A percentile compares a stretch with the other conserved stretches of the same genome.
phyloP scores from a whole-genome alignment of 805 yeast genomes.

The Pachysolen tannophilus region DNA sequence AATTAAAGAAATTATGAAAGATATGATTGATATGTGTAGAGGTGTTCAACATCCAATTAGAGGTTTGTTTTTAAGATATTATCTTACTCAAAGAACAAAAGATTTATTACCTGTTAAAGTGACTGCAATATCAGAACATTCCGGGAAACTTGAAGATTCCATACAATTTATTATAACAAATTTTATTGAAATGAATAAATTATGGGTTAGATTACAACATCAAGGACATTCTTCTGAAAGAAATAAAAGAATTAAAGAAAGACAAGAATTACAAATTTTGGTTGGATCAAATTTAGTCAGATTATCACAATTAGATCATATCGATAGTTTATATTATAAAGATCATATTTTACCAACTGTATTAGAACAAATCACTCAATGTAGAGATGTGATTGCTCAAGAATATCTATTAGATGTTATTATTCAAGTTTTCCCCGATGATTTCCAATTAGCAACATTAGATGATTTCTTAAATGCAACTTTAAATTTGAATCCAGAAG shows the following conservation, averaged over 20 bases:
- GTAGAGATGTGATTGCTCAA: slow-evolving; percentile 88
- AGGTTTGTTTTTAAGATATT: slow-evolving; percentile 86
- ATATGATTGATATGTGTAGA: slow-evolving; percentile 95
- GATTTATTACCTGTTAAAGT: slow-evolving; percentile 39
- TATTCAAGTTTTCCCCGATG: slow-evolving; percentile 92
- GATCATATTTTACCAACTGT: slow-evolving; percentile 65
- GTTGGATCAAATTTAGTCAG: slow-evolving; percentile 92
- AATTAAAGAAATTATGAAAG: slow-evolving; percentile 78
- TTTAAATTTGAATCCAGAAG: slow-evolving; percentile 58
- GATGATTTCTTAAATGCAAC: slow-evolving; percentile 59
- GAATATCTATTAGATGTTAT: slow-evolving; percentile 85
- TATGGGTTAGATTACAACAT: slow-evolving; percentile 95
- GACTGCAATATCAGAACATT: slow-evolving; percentile 11
- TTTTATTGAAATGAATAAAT: slow-evolving; percentile 94
- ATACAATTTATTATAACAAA: slow-evolving; percentile 76
- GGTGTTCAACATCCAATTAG: slow-evolving; percentile 95
- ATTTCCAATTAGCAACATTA: slow-evolving; percentile 74
- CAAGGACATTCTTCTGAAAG: slow-evolving; percentile 88
- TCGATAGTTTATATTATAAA: slow-evolving; percentile 43
- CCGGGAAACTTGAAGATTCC: slow-evolving; percentile 48
- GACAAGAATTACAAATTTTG: slow-evolving; percentile 82
- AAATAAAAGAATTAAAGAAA: slow-evolving; percentile 62
- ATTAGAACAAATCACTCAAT: slow-evolving; percentile 86
- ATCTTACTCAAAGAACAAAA: slow-evolving; percentile 76
- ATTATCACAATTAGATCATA: slow-evolving; percentile 75